These are phyloP conservation scores for Rhodocollybia butyracea DNA, from an alignment of 768 basidiomycete species.

Conservation along the genomic window DNA sequence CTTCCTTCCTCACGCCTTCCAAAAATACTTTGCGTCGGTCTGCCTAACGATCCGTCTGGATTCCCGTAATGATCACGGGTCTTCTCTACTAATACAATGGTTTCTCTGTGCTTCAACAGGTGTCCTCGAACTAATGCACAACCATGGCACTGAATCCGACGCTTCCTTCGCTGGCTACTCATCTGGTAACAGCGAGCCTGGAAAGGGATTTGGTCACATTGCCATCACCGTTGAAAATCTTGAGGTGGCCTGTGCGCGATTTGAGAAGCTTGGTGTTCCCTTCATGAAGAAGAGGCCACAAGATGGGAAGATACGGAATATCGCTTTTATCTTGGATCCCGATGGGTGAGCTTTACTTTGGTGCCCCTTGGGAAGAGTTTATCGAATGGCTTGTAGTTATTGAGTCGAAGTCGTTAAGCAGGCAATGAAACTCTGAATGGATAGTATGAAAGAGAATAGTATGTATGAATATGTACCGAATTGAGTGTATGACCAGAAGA, in stretches of 20 bases:
- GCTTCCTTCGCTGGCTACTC: constrained; percentile 77
- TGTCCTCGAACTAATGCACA: constrained; percentile 82
- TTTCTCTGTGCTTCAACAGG: constrained; percentile 36
- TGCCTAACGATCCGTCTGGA: background rate
- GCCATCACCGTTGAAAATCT: constrained; percentile 83
- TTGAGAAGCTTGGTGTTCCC: constrained; percentile 73
- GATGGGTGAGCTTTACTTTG: constrained; percentile 52
- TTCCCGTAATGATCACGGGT: background rate
- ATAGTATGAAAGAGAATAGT: background rate
- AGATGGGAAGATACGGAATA: constrained; percentile 83
- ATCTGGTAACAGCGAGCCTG: constrained; percentile 82
- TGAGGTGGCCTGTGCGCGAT: constrained; percentile 76
- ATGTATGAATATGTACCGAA: background rate
- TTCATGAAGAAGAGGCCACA: constrained; percentile 88
- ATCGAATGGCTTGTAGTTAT: no score
- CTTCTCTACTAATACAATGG: background rate
- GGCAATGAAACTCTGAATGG: constrained; percentile 19
- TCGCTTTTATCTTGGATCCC: constrained; percentile 84
- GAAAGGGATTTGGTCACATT: constrained; percentile 83
- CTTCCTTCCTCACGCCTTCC: background rate
- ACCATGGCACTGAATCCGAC: constrained; percentile 88
- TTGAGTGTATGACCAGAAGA: no score
- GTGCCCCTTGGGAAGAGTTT: background rate
- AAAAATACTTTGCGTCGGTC: no score
- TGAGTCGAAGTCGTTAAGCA: constrained; percentile 57